Evolutionary conservation across 108 stramenopile genomes (phyloP).

Genomic region (Poteriospumella lacustris): DNA sequence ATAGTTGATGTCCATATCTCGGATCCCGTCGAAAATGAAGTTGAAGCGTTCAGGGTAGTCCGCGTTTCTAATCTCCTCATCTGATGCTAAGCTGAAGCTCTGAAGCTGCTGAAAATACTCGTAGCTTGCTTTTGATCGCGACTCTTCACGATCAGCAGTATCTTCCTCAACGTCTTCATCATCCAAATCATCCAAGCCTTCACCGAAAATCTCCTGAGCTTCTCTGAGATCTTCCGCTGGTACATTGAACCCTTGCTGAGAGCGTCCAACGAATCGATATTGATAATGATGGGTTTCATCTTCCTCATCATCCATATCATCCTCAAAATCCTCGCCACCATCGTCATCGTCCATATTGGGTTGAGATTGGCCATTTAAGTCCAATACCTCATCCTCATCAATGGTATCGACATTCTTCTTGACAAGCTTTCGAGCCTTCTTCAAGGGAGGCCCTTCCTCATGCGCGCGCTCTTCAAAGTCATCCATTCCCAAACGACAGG

Average conservation of each 20-base stretch:
- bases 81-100: neutral
- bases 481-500: no score
- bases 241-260: neutral
- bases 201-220: constrained; percentile 3
- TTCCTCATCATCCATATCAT: neutral
- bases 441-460: no score
- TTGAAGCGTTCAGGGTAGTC: constrained; percentile 1
- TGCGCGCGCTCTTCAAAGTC: no score
- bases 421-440: no score
- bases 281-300: neutral
- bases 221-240: neutral
- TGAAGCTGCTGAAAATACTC: neutral
- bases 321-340: neutral
- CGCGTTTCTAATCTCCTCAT: neutral
- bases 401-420: no score
- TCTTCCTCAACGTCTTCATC: neutral
- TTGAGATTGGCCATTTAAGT: neutral
- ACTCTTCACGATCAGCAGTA: neutral
- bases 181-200: neutral
- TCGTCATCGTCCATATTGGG: neutral
- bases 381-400: no score
- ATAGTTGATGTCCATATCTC: neutral
- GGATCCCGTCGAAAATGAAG: neutral
- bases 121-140: neutral
- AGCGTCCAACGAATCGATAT: neutral